Conservation (phyloP, 2,329 filamentous ascomycete genomes). For the Neophaeococcomyces mojaviensis region DNA sequence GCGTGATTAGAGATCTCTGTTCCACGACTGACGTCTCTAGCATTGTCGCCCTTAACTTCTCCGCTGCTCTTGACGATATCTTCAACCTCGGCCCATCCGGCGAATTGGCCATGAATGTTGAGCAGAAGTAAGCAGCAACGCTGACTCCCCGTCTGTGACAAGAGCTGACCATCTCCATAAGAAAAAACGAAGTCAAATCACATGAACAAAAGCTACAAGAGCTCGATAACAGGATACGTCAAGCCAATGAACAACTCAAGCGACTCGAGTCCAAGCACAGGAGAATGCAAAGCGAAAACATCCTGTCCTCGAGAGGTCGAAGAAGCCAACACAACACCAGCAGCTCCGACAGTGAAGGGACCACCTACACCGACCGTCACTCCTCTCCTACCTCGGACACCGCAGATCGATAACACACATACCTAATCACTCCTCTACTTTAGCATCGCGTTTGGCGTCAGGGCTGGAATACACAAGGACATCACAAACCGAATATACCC, state of each 20-base stretch:
- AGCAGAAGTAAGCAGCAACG: conserved; percentile 62
- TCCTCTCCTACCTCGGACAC: neutral
- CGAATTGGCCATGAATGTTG: conserved; percentile 65
- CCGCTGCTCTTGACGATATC: conserved; percentile 74
- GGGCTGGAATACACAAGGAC: neutral
- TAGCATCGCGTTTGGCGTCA: conserved; percentile 1
- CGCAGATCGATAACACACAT: neutral
- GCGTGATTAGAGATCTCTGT: conserved; percentile 7
- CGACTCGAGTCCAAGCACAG: conserved; percentile 17
- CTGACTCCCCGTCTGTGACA: conserved; percentile 13
- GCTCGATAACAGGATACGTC: conserved; percentile 73
- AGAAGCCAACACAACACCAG: neutral
- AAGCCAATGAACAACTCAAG: conserved; percentile 73
- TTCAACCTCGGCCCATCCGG: conserved; percentile 79
- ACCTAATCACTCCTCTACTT: neutral
- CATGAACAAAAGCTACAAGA: conserved; percentile 75
- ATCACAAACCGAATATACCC: neutral
- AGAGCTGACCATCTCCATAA: conserved; percentile 31
- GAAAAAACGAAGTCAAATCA: conserved; percentile 69
- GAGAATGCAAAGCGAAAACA: conserved; percentile 7
- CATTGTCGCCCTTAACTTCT: conserved; percentile 81
- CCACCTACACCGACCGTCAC: neutral
- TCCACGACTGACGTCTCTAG: conserved; percentile 39
- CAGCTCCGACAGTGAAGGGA: conserved; percentile 5
- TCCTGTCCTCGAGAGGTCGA: neutral